Conservation (phyloP, 495 filamentous ascomycete genomes). For the Penicillium cinerascens region DNA sequence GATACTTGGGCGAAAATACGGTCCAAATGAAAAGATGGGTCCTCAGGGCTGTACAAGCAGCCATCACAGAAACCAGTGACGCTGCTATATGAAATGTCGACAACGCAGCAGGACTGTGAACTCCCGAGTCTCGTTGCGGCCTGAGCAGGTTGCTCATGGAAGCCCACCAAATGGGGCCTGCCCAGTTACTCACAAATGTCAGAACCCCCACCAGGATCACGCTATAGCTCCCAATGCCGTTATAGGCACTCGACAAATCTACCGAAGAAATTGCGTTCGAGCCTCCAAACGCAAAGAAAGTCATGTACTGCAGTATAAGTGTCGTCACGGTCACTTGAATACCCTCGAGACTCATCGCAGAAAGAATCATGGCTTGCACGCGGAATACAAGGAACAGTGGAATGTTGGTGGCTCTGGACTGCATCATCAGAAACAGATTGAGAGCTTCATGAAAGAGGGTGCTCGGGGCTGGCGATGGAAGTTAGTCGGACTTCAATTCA, state of each 20-base stretch:
- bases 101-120: conserved; percentile 48
- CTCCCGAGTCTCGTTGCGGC: conserved; percentile 18
- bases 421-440: conserved; percentile 77
- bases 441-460: conserved; percentile 60
- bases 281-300: conserved; percentile 89
- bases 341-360: conserved; percentile 40
- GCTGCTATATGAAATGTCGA: conserved; percentile 64
- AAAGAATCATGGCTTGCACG: conserved; percentile 52
- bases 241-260: conserved; percentile 79
- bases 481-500: conserved; percentile 10
- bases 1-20: conserved; percentile 94
- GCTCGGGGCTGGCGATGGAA: conserved; percentile 10
- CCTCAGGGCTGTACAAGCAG: conserved; percentile 76
- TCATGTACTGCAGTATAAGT: conserved; percentile 65
- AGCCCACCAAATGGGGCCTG: conserved; percentile 84
- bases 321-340: conserved; percentile 60
- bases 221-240: conserved; percentile 70
- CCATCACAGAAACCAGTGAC: conserved; percentile 71
- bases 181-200: conserved; percentile 88
- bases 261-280: conserved; percentile 90
- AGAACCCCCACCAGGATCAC: conserved; percentile 67
- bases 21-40: conserved; percentile 98
- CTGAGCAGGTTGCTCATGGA: conserved; percentile 57
- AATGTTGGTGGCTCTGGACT: conserved; percentile 76
- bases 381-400: conserved; percentile 78